Percentiles rank a stretch among this genome's conserved stretches.
Conservation (phyloP, 441 rosid genomes). For the Sinapis alba region DNA sequence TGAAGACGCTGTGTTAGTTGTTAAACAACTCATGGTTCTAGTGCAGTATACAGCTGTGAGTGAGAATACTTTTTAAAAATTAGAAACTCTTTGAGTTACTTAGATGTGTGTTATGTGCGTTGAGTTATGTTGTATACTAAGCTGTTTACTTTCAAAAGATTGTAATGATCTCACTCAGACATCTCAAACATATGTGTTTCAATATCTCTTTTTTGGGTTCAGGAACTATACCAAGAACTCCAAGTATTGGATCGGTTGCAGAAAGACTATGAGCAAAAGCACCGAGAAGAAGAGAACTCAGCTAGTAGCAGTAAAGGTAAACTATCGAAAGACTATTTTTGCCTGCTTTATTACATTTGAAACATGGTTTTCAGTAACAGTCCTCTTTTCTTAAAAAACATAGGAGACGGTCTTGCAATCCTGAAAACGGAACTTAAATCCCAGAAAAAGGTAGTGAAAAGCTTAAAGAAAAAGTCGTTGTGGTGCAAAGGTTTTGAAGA, state of each 20-base stretch:
- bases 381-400: neutral
- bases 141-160: constrained; percentile 40
- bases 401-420: constrained; percentile 56
- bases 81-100: constrained; percentile 8
- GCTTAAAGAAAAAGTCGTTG: constrained; percentile 66
- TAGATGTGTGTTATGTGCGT: constrained; percentile 1
- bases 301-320: constrained; percentile 48
- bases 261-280: constrained; percentile 59
- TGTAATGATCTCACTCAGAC: constrained; percentile 5
- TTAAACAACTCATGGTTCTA: constrained; percentile 54
- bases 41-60: constrained; percentile 77
- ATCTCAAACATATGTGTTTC: neutral
- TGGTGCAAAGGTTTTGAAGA: constrained; percentile 76
- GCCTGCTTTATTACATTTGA: constrained; percentile 9
- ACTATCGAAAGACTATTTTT: neutral
- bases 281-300: constrained; percentile 52
- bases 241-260: constrained; percentile 62
- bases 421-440: constrained; percentile 63
- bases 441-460: constrained; percentile 63
- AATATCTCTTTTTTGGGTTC: constrained; percentile 23
- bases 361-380: constrained; percentile 9
- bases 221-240: constrained; percentile 68
- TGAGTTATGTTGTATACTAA: neutral
- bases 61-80: constrained; percentile 22
- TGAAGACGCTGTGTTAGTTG: constrained; percentile 57